These are phyloP conservation scores for Brassica carinata DNA, from an alignment of 345 rosid genomes.

Conservation along the genomic window DNA sequence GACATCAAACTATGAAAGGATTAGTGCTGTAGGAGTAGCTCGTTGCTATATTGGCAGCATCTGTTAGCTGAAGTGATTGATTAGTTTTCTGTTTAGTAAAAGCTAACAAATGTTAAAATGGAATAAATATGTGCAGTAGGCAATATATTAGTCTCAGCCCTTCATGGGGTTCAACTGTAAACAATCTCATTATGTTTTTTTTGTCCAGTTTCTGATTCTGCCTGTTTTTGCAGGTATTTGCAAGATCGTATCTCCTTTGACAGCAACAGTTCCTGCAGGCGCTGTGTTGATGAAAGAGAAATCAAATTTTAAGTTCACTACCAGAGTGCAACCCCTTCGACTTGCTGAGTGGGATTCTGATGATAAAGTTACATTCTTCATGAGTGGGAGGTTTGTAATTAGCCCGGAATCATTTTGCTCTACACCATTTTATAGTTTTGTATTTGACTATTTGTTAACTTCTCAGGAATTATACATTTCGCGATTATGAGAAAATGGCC, in stretches of 20 bases:
- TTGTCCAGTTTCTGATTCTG: neutral
- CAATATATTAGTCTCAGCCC: neutral
- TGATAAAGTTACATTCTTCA: constrained; percentile 92
- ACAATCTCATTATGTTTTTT: neutral
- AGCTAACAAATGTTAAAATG: neutral
- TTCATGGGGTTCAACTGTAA: neutral
- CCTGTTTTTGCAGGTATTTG: constrained; percentile 68
- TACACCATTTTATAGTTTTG: neutral
- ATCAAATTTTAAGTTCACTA: constrained; percentile 92
- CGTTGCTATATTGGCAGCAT: neutral
- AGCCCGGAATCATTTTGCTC: constrained; percentile 10
- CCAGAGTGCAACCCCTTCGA: constrained; percentile 98
- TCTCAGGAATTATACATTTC: constrained; percentile 92
- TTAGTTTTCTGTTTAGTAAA: neutral
- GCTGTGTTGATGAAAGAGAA: constrained; percentile 85
- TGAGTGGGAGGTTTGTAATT: constrained; percentile 89
- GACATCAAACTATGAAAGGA: no score
- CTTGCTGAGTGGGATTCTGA: constrained; percentile 96
- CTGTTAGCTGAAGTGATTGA: neutral
- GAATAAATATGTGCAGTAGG: neutral
- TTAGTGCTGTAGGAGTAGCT: neutral
- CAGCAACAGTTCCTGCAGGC: constrained; percentile 93
- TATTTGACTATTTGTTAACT: constrained; percentile 37
- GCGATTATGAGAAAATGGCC: constrained; percentile 98
- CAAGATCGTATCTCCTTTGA: constrained; percentile 86